Percentiles rank a stretch among this genome's conserved stretches.
phyloP scores from a whole-genome alignment of 169 alveolate genomes.

The Eimeria maxima region DNA sequence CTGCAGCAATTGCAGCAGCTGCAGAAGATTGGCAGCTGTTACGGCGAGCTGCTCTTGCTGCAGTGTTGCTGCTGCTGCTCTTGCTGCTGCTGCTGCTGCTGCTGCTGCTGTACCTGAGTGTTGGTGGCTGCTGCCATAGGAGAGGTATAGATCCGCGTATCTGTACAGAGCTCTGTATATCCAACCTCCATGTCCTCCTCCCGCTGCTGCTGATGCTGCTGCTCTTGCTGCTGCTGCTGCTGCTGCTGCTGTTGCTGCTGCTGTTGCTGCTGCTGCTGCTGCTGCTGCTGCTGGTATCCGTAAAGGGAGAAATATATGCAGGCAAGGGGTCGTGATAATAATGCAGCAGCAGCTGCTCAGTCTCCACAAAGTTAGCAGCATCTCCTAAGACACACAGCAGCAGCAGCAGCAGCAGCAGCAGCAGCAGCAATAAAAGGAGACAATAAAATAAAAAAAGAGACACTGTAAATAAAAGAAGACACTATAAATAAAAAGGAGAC shows the following conservation, averaged over 20 bases:
- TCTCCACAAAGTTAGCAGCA: slow-evolving; percentile 93
- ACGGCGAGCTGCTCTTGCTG: not conserved
- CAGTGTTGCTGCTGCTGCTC: not conserved
- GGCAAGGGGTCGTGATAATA: slow-evolving; percentile 32
- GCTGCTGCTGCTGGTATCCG: not conserved
- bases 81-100: slow-evolving; percentile 37
- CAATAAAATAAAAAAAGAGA: no score
- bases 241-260: slow-evolving; percentile 42
- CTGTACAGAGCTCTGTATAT: slow-evolving; percentile 91
- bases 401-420: slow-evolving; percentile 1
- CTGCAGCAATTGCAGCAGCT: no score
- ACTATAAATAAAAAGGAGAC: not conserved
- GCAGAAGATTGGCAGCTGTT: not conserved
- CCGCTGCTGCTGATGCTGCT: slow-evolving; percentile 8
- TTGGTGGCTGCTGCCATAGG: slow-evolving; percentile 93
- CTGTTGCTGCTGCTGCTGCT: slow-evolving; percentile 43
- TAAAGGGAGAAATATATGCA: slow-evolving; percentile 30
- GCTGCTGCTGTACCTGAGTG: slow-evolving; percentile 83
- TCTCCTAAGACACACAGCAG: slow-evolving; percentile 47
- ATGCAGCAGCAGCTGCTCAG: slow-evolving; percentile 91
- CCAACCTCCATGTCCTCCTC: slow-evolving; percentile 70
- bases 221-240: slow-evolving; percentile 61
- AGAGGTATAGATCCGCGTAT: slow-evolving; percentile 96
- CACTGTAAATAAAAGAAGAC: no score
- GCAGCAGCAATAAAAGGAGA: no score